Percentiles rank a stretch among this genome's conserved stretches.
These are phyloP conservation scores for Trametes villosa DNA, from an alignment of 768 basidiomycete species.

Conservation along the genomic window DNA sequence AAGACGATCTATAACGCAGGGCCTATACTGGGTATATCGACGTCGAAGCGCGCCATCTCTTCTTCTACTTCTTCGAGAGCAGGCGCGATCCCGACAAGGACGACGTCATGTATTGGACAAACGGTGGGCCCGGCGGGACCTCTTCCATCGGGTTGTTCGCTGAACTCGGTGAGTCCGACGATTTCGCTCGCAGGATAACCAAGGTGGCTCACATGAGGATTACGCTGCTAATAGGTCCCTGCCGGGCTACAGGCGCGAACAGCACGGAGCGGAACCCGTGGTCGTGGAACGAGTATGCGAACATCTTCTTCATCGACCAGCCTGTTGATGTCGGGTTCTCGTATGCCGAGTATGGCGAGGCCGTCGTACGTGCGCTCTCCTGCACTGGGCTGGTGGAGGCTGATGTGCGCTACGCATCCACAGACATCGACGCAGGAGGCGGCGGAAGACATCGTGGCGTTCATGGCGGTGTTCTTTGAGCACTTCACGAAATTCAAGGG, in stretches of 20 bases:
- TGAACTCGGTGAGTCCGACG: conserved; percentile 45
- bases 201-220: conserved; percentile 56
- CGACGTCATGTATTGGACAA: conserved; percentile 19
- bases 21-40: conserved; percentile 77
- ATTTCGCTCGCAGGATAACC: conserved; percentile 38
- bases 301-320: conserved; percentile 54
- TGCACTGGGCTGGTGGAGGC: too few species aligned
- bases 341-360: conserved; percentile 62
- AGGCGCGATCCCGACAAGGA: conserved; percentile 37
- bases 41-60: conserved; percentile 54
- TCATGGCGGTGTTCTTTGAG: conserved; percentile 75
- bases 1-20: conserved; percentile 43
- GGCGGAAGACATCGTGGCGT: conserved; percentile 70
- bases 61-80: conserved; percentile 55
- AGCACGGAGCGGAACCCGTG: conserved; percentile 59
- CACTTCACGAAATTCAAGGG: conserved; percentile 74
- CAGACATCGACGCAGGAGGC: conserved; percentile 71
- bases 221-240: conserved; percentile 57
- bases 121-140: conserved; percentile 40
- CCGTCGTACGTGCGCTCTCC: conserved; percentile 50
- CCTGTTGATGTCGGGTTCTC: conserved; percentile 44
- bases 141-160: conserved; percentile 45
- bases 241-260: conserved; percentile 57
- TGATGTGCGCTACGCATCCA: too few species aligned
- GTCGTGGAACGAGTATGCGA: conserved; percentile 71